Evolutionary conservation across 768 basidiomycete genomes (phyloP).

Genomic region (Rubroboletus satanas): DNA sequence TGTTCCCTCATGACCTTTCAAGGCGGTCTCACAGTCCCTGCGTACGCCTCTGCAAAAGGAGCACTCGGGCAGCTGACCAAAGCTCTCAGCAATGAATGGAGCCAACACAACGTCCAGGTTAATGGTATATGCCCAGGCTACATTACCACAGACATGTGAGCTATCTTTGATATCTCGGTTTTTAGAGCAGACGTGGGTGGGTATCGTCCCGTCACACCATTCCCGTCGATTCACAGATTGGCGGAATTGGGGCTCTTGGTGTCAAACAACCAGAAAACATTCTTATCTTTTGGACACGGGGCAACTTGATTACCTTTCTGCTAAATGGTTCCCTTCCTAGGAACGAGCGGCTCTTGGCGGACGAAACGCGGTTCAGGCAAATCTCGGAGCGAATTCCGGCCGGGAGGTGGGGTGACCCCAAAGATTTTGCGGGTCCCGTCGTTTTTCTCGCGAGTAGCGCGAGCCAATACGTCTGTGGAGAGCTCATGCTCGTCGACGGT

Average conservation of each 20-base stretch:
- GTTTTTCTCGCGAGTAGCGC: slow-evolving; percentile 64
- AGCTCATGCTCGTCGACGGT: slow-evolving; percentile 63
- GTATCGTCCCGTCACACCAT: neutral
- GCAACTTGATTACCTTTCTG: slow-evolving; percentile 2
- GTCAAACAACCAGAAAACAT: neutral
- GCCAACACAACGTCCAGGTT: slow-evolving; percentile 80
- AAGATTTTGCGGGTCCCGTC: slow-evolving; percentile 64
- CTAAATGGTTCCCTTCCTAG: slow-evolving; percentile 33
- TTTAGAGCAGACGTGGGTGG: neutral
- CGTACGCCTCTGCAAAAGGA: slow-evolving; percentile 90
- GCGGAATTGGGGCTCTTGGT: slow-evolving; percentile 7
- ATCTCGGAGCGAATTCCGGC: slow-evolving; percentile 71
- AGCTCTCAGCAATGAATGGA: slow-evolving; percentile 93
- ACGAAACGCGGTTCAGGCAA: slow-evolving; percentile 58
- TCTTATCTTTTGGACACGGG: slow-evolving; percentile 5
- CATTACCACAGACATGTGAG: slow-evolving; percentile 83
- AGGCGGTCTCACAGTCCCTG: slow-evolving; percentile 73
- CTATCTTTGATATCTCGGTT: slow-evolving; percentile 19
- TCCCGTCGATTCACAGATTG: slow-evolving; percentile 1
- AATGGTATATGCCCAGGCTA: slow-evolving; percentile 89
- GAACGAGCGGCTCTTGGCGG: slow-evolving; percentile 61
- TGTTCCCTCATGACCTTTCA: slow-evolving; percentile 50
- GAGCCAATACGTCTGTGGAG: slow-evolving; percentile 67
- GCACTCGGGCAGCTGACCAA: slow-evolving; percentile 83
- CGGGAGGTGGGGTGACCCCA: slow-evolving; percentile 61